Evolutionary conservation across 1,139 yeast genomes (phyloP).

Genomic region (Pichia sp.): DNA sequence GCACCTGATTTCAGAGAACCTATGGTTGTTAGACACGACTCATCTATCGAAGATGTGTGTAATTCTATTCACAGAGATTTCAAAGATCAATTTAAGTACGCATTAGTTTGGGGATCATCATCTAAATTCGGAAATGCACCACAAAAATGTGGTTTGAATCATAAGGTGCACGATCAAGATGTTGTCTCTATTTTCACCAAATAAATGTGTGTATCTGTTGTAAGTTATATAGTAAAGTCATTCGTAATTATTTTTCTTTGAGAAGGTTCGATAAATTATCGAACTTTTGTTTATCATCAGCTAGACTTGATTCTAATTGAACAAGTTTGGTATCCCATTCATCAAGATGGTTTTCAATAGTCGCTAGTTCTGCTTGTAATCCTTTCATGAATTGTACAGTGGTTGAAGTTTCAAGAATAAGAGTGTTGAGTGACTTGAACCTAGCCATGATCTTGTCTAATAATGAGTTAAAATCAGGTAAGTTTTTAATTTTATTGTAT

Average conservation of each 20-base stretch:
- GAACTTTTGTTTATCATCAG: conserved; percentile 12
- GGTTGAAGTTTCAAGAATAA: conserved; percentile 15
- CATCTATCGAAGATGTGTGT: conserved; percentile 93
- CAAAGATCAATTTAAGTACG: conserved; percentile 90
- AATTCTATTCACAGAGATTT: conserved; percentile 92
- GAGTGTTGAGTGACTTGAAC: conserved; percentile 22
- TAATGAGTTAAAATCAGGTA: conserved; percentile 21
- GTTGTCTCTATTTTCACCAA: conserved; percentile 94
- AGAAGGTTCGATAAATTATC: background rate
- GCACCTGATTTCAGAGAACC: conserved; percentile 95
- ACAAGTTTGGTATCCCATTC: conserved; percentile 25
- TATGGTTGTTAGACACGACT: conserved; percentile 79
- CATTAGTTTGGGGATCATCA: conserved; percentile 86
- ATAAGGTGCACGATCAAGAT: conserved; percentile 88
- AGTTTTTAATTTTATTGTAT: conserved; percentile 19
- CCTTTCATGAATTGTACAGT: conserved; percentile 17
- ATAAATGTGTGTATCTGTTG: conserved; percentile 25
- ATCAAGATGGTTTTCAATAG: conserved; percentile 18
- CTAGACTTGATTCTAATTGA: conserved; percentile 17
- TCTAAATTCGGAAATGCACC: conserved; percentile 99
- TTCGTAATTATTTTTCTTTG: too few relatives aligned
- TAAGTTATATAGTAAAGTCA: background rate
- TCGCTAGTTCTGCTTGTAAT: conserved; percentile 18
- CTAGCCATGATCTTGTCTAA: conserved; percentile 20
- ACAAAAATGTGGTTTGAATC: conserved; percentile 89